Evolutionary conservation across 208 protist genomes (phyloP).

Genomic region (Ichthyophonus hoferi): DNA sequence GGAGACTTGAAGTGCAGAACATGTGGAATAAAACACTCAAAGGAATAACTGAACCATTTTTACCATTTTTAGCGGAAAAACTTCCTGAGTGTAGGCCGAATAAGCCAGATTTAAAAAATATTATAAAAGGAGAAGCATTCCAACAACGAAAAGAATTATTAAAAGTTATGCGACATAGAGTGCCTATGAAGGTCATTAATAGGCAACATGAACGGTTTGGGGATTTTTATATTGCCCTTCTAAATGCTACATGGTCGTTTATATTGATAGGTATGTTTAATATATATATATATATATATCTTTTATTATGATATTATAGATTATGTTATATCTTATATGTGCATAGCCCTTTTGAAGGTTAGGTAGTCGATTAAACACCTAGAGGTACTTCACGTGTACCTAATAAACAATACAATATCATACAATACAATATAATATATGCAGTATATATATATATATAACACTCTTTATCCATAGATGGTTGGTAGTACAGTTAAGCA

Average conservation of each 20-base stretch:
- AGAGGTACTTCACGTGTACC: not conserved
- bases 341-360: not conserved
- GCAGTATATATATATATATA: not conserved
- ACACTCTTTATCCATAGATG: not conserved
- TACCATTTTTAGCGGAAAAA: too few relatives aligned
- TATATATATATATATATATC: slow-evolving; percentile 9
- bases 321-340: not conserved
- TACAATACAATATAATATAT: not conserved
- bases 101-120: too few relatives aligned
- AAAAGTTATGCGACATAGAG: too few relatives aligned
- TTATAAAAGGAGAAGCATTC: too few relatives aligned
- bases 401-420: not conserved
- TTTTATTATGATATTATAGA: not conserved
- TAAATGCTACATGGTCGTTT: not conserved
- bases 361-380: not conserved
- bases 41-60: too few relatives aligned
- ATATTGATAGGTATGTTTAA: not conserved
- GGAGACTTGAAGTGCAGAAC: too few relatives aligned
- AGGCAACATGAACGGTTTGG: too few relatives aligned
- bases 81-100: too few relatives aligned
- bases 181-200: too few relatives aligned
- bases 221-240: too few relatives aligned
- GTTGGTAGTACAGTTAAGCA: not conserved
- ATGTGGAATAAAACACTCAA: too few relatives aligned
- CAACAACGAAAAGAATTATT: too few relatives aligned